Conservation (phyloP, 768 basidiomycete species). For the Leucocoprinus sp. region DNA sequence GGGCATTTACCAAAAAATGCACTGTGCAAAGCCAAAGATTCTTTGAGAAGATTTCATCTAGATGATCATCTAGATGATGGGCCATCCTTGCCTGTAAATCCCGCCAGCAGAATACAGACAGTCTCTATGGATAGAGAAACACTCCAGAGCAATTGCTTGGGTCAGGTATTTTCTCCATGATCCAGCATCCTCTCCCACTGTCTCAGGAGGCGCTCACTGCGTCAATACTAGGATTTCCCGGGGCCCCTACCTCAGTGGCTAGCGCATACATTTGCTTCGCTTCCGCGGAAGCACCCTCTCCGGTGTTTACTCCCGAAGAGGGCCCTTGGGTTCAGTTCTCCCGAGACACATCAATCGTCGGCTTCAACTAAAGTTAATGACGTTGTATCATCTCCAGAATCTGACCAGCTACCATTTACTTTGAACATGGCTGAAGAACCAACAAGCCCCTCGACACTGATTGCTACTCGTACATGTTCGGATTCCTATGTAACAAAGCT, state of each 20-base stretch:
- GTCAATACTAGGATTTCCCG: neutral
- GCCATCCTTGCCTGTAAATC: neutral
- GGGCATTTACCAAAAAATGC: neutral
- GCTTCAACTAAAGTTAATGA: constrained; percentile 5
- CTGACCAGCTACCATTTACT: neutral
- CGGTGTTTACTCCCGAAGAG: constrained; percentile 30
- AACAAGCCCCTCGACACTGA: constrained; percentile 1
- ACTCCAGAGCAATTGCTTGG: neutral
- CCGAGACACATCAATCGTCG: neutral
- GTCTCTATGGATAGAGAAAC: neutral
- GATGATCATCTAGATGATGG: neutral
- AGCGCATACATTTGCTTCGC: constrained; percentile 37
- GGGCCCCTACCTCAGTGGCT: constrained; percentile 48
- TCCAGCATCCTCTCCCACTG: neutral
- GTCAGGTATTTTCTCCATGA: neutral
- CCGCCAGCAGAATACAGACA: neutral
- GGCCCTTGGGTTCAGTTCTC: neutral
- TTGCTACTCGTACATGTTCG: neutral
- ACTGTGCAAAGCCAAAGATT: neutral
- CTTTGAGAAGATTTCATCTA: neutral
- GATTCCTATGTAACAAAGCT: neutral
- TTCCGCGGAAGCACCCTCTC: constrained; percentile 39
- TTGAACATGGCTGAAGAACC: neutral
- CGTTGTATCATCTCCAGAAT: neutral
- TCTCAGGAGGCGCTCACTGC: neutral